Evolutionary conservation across 2,329 filamentous ascomycete species (phyloP).

Genomic region (Phialophora verrucosa): DNA sequence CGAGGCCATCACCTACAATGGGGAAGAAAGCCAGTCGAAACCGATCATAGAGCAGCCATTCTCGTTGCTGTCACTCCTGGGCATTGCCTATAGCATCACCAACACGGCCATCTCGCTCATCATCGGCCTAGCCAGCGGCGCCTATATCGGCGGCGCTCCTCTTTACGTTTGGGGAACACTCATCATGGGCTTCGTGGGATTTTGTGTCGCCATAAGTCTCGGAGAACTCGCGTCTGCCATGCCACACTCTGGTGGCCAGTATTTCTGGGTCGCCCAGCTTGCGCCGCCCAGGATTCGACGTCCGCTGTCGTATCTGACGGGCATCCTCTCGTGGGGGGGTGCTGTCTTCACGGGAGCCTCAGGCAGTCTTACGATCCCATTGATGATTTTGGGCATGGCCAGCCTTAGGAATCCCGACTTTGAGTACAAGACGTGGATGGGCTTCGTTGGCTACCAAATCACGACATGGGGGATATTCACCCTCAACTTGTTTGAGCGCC

Average conservation of each 20-base stretch:
- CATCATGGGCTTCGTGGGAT: conserved; percentile 48
- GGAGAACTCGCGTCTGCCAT: conserved; percentile 55
- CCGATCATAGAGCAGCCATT: conserved; percentile 8
- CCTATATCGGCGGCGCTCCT: conserved; percentile 5
- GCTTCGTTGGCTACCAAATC: conserved; percentile 36
- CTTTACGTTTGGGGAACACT: conserved; percentile 12
- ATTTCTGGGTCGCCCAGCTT: conserved; percentile 39
- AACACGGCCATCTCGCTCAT: conserved; percentile 12
- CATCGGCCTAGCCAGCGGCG: conserved; percentile 7
- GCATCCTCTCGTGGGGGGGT: conserved; percentile 62
- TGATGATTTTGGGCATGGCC: conserved; percentile 26
- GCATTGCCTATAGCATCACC: conserved; percentile 6
- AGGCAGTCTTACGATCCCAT: conserved; percentile 17
- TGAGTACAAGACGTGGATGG: conserved; percentile 34
- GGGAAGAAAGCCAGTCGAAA: conserved; percentile 10
- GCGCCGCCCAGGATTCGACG: conserved; percentile 54
- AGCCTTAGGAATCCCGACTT: conserved; percentile 29
- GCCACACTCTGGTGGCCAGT: conserved; percentile 56
- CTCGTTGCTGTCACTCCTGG: conserved; percentile 11
- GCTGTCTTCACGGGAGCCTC: conserved; percentile 59
- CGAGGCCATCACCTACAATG: neutral
- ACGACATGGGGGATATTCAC: conserved; percentile 20
- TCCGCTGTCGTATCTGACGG: conserved; percentile 55
- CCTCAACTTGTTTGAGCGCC: conserved; percentile 20
- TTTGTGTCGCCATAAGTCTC: conserved; percentile 59